A percentile compares a stretch with the other conserved stretches of the same genome.
Evolutionary conservation across 2,329 filamentous ascomycete species (phyloP).

Genomic region (Clarireedia hainanense): DNA sequence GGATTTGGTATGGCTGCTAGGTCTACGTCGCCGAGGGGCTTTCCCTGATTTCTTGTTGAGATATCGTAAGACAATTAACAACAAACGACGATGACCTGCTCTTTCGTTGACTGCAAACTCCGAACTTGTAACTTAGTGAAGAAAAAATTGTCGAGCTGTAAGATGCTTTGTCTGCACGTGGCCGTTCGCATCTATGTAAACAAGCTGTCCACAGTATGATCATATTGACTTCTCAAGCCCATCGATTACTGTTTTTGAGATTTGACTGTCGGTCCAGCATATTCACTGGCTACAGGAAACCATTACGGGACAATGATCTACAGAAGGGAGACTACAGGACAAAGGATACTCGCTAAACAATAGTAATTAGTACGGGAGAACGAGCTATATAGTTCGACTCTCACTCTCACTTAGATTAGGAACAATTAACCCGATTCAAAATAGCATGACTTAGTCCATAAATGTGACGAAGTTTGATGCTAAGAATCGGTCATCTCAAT

Average conservation of each 20-base stretch:
- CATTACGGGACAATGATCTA: too few species aligned
- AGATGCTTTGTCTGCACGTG: constrained; percentile 25
- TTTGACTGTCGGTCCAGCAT: constrained; percentile 14
- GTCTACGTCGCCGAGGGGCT: not conserved
- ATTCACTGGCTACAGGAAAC: too few species aligned
- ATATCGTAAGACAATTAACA: constrained; percentile 21
- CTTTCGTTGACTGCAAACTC: constrained; percentile 23
- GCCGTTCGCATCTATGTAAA: constrained; percentile 18
- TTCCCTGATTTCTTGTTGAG: constrained; percentile 15
- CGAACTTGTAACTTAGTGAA: constrained; percentile 16
- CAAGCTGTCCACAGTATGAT: constrained; percentile 28
- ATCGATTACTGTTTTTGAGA: constrained; percentile 21
- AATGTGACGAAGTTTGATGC: too few species aligned
- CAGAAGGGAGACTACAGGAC: too few species aligned
- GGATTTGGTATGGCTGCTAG: not conserved
- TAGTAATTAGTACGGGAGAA: too few species aligned
- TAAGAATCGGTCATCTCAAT: too few species aligned
- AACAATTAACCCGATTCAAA: too few species aligned
- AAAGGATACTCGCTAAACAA: too few species aligned
- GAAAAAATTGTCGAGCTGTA: constrained; percentile 26
- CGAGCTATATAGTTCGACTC: too few species aligned
- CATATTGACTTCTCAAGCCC: constrained; percentile 20
- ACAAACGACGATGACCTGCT: constrained; percentile 23
- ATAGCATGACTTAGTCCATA: too few species aligned
- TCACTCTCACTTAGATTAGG: too few species aligned